phyloP scores from a whole-genome alignment of 2,329 filamentous ascomycete genomes.

The Aspergillus sojae region DNA sequence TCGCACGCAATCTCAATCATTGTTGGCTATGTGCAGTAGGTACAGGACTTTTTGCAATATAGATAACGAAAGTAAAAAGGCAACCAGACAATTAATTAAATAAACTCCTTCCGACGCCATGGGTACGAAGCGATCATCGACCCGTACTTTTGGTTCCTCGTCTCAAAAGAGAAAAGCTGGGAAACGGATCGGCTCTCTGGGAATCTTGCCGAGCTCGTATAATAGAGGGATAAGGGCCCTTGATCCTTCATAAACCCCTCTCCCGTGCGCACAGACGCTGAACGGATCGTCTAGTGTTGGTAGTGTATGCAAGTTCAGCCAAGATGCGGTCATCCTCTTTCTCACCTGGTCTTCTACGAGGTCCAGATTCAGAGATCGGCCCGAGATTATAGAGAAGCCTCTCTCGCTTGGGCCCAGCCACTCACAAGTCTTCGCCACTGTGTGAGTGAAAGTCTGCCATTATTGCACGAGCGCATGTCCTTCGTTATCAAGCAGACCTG shows the following conservation, averaged over 20 bases:
- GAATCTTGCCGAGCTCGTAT: conserved; percentile 1
- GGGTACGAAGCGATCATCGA: conserved; percentile 2
- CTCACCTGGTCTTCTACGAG: background rate
- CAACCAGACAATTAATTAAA: background rate
- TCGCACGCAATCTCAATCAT: background rate
- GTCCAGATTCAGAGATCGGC: conserved; percentile 10
- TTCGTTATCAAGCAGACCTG: conserved; percentile 67
- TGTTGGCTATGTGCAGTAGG: background rate
- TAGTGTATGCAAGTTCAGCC: conserved; percentile 6
- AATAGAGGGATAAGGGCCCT: background rate
- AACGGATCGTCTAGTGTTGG: conserved; percentile 6
- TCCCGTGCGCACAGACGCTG: conserved; percentile 14
- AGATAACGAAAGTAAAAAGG: background rate
- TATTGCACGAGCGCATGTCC: conserved; percentile 28
- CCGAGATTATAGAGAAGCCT: background rate
- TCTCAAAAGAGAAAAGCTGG: background rate
- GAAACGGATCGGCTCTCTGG: background rate
- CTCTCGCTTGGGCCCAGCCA: conserved; percentile 9
- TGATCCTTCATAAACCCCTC: conserved; percentile 5
- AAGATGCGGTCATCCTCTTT: conserved; percentile 10
- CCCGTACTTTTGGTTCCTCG: conserved; percentile 5
- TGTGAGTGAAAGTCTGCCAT: conserved; percentile 5
- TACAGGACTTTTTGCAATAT: background rate
- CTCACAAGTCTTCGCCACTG: conserved; percentile 7
- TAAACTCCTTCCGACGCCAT: conserved; percentile 6